Evolutionary conservation across 805 yeast species (phyloP), one percentile per base, ranked within the genome.

Genomic region (Starmerella asiatica): DNA sequence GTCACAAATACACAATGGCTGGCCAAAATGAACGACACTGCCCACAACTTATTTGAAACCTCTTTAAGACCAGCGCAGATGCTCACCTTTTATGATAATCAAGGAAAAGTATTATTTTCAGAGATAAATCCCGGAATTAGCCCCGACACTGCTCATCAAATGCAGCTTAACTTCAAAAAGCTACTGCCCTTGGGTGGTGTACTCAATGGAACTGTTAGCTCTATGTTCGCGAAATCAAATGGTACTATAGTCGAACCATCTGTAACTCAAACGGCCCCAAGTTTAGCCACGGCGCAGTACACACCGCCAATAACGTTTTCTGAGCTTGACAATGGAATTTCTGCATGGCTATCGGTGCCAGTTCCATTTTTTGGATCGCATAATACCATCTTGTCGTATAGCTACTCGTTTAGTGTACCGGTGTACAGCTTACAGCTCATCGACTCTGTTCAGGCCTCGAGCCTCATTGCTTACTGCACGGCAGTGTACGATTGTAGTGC

Each of bases 401-500:
- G 45, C 28, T 38, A 32, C 34, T 40, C 50, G 1, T 16, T 39
- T 14, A 40, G 43, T 1, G 15, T 32, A 5, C 50, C 50, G 2
- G 26, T 46, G 7, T 18, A 34, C 9, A 19, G 31, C 14, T 20
- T 32, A 11, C 17, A 32, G 2, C 29, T 46, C 14, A 12, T 17
- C 3, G 41, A 36, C 15, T 24, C 32, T 11, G 38, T 39, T 0
- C 47, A 41, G 19, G 37, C 37, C 1, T 33, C 45, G 21, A 34
- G 34, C 12, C 29, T 42, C 4, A 29, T 49, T 2, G 53, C 51
- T 14, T 49, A 45, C 36, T 45, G 46, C 21, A 45, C 50, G 2
- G 44, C 43, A 2, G 45, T 47, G 1, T n/a, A 42, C 11, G 48
- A 44, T 18, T 38, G 43, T 17, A 40, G 45, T 32, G 21, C 34